Evolutionary conservation across 805 yeast genomes (phyloP), one percentile per base, ranked within the genome.

Genomic region (Sugiyamaella floridensis): DNA sequence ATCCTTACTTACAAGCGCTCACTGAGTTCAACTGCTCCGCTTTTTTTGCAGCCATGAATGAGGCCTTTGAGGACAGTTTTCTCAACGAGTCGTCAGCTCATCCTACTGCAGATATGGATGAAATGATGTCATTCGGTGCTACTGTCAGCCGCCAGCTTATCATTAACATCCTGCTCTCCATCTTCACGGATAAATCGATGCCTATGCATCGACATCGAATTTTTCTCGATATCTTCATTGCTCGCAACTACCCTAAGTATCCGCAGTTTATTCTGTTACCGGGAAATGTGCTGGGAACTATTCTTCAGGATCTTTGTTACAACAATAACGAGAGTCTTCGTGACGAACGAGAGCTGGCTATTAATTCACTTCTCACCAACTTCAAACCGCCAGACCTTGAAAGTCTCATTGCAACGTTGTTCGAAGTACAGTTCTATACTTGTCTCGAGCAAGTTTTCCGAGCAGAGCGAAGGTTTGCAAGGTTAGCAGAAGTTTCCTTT

Each of bases 191-290:
- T 14, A 18, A 45, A 20, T 14, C 41, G 10, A 11, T 14, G n/a
- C 37, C 37, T 3, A 11, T 32, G 37, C n/a, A 11, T 32, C 37
- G 9, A 8, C 37, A 70, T 40, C 58, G 59, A 14, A 62, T 67
- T 3, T 50, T 46, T 40, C 56, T 67, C 42, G 76, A 87, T 1
- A 78, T 88, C 2, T 93, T 92, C 62, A 67, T 92, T 34, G 86
- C 92, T 0, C 69, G 92, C 53, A 90, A 86, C 63, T 81, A 83
- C 56, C 85, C 97, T 1, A 93, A 92, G 63, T 92, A 86, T 65
- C 74, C 80, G 11, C 99, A 92, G 67, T 90, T 87, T 56, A 75
- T 92, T 10, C 74, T 88, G 44, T 66, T 93, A 1, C 78, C 89
- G 0, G 93, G 83, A 51, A 71, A 80, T 1, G 68, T 73, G 1